These are phyloP conservation scores for Synchytrium microbalum DNA, from an alignment of 371 early-diverging fungal species.

Conservation along the genomic window DNA sequence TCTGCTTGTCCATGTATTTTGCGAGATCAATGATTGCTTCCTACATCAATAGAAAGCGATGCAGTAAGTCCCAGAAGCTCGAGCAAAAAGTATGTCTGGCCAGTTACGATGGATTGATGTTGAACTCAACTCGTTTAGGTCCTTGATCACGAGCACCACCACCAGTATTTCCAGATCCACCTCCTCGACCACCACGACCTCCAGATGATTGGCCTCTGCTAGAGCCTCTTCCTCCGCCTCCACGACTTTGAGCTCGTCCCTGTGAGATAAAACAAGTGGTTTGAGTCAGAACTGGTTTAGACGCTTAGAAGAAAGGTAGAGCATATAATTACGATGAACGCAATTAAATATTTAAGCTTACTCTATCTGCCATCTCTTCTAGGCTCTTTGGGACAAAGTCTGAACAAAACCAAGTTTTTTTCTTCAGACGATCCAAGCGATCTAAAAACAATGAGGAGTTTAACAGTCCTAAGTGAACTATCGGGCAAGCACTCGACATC, in stretches of 20 bases:
- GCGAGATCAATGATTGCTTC: conserved; percentile 86
- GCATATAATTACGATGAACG: too few relatives aligned
- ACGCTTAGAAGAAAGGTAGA: too few relatives aligned
- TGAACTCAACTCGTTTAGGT: too few relatives aligned
- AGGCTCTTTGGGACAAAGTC: too few relatives aligned
- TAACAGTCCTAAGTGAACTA: background rate
- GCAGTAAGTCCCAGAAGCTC: conserved; percentile 11
- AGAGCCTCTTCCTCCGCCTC: conserved; percentile 1
- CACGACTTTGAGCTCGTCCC: too few relatives aligned
- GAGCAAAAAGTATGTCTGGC: background rate
- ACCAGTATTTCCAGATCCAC: conserved; percentile 1
- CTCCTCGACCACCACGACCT: conserved; percentile 7
- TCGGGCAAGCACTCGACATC: background rate
- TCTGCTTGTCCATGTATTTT: conserved; percentile 85
- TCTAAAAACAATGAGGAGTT: background rate
- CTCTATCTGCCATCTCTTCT: too few relatives aligned
- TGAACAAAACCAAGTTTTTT: too few relatives aligned
- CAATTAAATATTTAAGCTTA: too few relatives aligned
- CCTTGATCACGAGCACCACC: conserved; percentile 7
- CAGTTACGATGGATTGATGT: background rate
- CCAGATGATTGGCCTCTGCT: background rate
- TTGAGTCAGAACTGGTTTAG: too few relatives aligned
- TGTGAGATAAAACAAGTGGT: too few relatives aligned
- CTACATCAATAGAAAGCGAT: conserved; percentile 40
- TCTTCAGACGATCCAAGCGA: too few relatives aligned